A percentile compares a stretch with the other conserved stretches of the same genome.
phyloP scores from a whole-genome alignment of 352 stramenopile genomes.

The Phytophthora cajani region DNA sequence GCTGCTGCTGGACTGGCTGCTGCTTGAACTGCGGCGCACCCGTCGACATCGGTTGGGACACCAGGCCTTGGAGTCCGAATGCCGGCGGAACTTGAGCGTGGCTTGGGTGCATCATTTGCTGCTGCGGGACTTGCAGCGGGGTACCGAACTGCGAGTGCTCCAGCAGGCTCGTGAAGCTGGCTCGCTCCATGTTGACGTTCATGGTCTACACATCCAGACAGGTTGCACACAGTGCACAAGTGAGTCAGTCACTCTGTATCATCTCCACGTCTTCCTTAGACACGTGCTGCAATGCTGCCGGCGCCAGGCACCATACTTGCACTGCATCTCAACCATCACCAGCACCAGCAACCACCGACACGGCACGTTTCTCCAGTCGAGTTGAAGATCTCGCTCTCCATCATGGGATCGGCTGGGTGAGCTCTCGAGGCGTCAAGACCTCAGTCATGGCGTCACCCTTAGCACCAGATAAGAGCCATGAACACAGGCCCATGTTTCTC shows the following conservation, averaged over 20 bases:
- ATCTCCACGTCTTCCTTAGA: background rate
- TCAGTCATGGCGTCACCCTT: slow-evolving; percentile 19
- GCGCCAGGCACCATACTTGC: background rate
- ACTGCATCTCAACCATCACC: background rate
- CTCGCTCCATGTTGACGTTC: slow-evolving; percentile 51
- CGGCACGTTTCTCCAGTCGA: background rate
- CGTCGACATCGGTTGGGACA: slow-evolving; percentile 35
- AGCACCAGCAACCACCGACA: background rate
- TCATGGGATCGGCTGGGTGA: slow-evolving; percentile 3
- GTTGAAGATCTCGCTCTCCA: slow-evolving; percentile 2
- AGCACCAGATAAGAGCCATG: slow-evolving; percentile 12
- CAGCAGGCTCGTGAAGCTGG: slow-evolving; percentile 42
- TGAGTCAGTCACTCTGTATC: slow-evolving; percentile 39
- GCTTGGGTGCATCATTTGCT: slow-evolving; percentile 18
- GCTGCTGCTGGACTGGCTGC: slow-evolving; percentile 20
- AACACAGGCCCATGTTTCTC: slow-evolving; percentile 18
- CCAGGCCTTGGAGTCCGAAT: slow-evolving; percentile 34
- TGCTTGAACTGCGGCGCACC: slow-evolving; percentile 31
- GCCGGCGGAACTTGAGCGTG: slow-evolving; percentile 23
- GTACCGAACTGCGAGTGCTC: slow-evolving; percentile 37
- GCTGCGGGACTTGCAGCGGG: slow-evolving; percentile 33
- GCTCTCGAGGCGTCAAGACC: slow-evolving; percentile 16
- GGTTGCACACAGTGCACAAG: slow-evolving; percentile 33
- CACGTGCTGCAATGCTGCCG: background rate
- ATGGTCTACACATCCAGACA: slow-evolving; percentile 43